These are phyloP conservation scores for Colletotrichum paranaense DNA, from an alignment of 2,329 filamentous ascomycete species.

Conservation along the genomic window DNA sequence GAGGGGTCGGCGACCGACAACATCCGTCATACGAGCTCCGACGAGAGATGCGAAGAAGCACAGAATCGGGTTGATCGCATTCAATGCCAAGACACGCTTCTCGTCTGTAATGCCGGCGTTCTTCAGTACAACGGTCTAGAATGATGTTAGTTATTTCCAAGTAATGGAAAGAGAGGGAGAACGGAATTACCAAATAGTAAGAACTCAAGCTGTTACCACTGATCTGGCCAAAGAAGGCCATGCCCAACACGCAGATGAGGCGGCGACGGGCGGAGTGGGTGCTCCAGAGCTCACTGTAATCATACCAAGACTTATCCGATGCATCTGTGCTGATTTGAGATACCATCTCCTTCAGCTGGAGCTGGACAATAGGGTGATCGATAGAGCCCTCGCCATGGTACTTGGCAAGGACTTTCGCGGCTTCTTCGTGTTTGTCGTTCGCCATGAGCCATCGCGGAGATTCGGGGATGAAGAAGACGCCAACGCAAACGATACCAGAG, in stretches of 20 bases:
- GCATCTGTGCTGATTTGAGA: slow-evolving; percentile 59
- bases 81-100: slow-evolving; percentile 60
- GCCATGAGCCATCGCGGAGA: slow-evolving; percentile 60
- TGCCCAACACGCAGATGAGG: slow-evolving; percentile 61
- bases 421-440: slow-evolving; percentile 53
- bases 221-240: slow-evolving; percentile 65
- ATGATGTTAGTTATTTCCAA: too few relatives aligned
- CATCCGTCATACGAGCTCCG: slow-evolving; percentile 67
- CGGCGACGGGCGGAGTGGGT: slow-evolving; percentile 59
- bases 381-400: slow-evolving; percentile 64
- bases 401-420: slow-evolving; percentile 53
- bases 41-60: slow-evolving; percentile 61
- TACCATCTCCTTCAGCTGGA: slow-evolving; percentile 63
- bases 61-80: slow-evolving; percentile 64
- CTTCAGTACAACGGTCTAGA: slow-evolving; percentile 48
- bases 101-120: slow-evolving; percentile 63
- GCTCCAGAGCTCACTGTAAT: slow-evolving; percentile 65
- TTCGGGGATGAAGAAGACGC: slow-evolving; percentile 58
- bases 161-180: too few relatives aligned
- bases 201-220: slow-evolving; percentile 60
- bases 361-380: slow-evolving; percentile 61
- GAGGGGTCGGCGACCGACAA: slow-evolving; percentile 67
- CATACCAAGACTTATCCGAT: slow-evolving; percentile 67
- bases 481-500: slow-evolving; percentile 57
- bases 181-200: slow-evolving; percentile 50